A percentile compares a stretch with the other conserved stretches of the same genome.
Conservation (phyloP, 768 basidiomycete species). For the Hysterangium stoloniferum region DNA sequence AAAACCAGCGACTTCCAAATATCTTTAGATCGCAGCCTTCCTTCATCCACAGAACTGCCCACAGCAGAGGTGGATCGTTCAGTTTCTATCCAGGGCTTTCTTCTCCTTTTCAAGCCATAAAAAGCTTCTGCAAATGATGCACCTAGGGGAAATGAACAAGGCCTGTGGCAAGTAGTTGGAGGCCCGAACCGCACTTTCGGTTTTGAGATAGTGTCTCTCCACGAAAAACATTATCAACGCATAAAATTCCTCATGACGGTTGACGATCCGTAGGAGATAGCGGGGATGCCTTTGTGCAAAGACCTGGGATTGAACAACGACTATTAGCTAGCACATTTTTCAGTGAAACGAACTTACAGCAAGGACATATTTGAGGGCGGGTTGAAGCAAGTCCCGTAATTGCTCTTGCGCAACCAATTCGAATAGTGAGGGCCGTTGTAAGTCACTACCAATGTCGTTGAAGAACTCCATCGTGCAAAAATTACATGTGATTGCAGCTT, state of each 20-base stretch:
- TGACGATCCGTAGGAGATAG: conserved; percentile 84
- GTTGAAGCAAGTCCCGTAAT: conserved; percentile 84
- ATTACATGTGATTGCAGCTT: too few species aligned
- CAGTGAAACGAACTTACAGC: conserved; percentile 51
- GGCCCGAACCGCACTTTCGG: neutral
- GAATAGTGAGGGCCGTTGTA: conserved; percentile 75
- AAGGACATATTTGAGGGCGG: conserved; percentile 89
- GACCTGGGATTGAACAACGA: conserved; percentile 43
- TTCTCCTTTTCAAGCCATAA: conserved; percentile 81
- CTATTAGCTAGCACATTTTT: neutral
- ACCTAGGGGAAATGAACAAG: conserved; percentile 38
- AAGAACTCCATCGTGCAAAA: conserved; percentile 64
- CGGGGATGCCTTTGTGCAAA: conserved; percentile 93
- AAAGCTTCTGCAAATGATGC: conserved; percentile 96
- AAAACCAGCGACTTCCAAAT: conserved; percentile 72
- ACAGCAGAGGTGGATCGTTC: conserved; percentile 62
- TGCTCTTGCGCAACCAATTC: conserved; percentile 94
- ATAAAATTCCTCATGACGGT: conserved; percentile 95
- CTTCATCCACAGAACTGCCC: conserved; percentile 54
- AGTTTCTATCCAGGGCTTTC: conserved; percentile 62
- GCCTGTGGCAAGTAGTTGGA: neutral
- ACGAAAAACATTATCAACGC: conserved; percentile 82
- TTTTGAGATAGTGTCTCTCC: conserved; percentile 84
- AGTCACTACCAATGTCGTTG: conserved; percentile 65
- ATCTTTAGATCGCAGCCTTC: conserved; percentile 58